Evolutionary conservation across 768 basidiomycete genomes (phyloP).

Genomic region (Nidula microcarpa): DNA sequence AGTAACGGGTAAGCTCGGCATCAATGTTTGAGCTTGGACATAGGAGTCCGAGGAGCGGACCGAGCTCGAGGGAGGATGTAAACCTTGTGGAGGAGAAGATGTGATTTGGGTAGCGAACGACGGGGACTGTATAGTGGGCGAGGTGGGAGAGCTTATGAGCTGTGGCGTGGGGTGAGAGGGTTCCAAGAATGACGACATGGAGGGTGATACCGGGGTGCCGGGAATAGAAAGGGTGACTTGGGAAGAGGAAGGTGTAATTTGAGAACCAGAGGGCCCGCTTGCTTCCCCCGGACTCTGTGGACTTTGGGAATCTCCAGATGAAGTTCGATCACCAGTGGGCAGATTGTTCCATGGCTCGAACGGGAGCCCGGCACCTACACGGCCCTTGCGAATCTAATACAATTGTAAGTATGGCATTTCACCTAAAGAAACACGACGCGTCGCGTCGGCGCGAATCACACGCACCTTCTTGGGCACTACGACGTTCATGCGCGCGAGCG

Average conservation of each 20-base stretch:
- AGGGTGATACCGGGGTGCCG: neutral
- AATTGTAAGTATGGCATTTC: neutral
- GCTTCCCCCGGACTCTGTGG: neutral
- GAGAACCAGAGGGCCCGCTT: neutral
- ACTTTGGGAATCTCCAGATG: neutral
- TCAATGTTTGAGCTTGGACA: neutral
- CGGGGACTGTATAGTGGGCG: neutral
- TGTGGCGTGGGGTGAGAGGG: neutral
- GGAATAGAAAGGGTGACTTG: neutral
- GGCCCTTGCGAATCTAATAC: slow-evolving; percentile 44
- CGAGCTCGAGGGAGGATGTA: slow-evolving; percentile 1
- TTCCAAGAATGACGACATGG: neutral
- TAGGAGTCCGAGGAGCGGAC: slow-evolving; percentile 7
- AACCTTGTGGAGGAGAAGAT: neutral
- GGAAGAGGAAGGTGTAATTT: neutral
- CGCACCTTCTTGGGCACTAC: slow-evolving; percentile 43
- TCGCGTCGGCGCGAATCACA: neutral
- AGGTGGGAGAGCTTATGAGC: neutral
- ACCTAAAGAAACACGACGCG: slow-evolving; percentile 3
- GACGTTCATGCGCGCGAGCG: slow-evolving; percentile 47
- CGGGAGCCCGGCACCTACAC: slow-evolving; percentile 48
- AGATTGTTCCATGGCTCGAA: slow-evolving; percentile 52
- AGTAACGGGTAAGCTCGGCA: neutral
- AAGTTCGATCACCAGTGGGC: slow-evolving; percentile 4
- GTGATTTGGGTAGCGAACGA: neutral